Evolutionary conservation across 1,284 basidiomycete genomes (phyloP).

Genomic region (Chalciporus sp.): DNA sequence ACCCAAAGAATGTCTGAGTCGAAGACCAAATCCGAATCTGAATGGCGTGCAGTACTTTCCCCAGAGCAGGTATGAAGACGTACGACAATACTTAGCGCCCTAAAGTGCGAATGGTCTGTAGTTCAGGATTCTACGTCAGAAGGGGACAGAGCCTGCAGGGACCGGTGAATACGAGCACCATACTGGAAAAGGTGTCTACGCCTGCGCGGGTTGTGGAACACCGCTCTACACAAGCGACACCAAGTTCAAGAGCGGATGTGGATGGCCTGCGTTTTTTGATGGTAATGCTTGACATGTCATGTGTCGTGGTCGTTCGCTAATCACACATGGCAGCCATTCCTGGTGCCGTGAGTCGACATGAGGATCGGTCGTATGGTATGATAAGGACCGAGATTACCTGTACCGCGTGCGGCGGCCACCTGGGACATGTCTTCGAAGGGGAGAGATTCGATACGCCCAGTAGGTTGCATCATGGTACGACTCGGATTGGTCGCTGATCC

Average conservation of each 20-base stretch:
- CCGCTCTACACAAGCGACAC: conserved; percentile 85
- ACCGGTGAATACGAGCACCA: conserved; percentile 82
- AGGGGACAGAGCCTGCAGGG: conserved; percentile 83
- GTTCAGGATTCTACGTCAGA: conserved; percentile 86
- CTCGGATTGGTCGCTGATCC: conserved; percentile 19
- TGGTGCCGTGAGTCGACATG: conserved; percentile 80
- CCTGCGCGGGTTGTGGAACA: conserved; percentile 69
- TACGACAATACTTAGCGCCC: background rate
- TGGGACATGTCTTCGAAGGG: conserved; percentile 94
- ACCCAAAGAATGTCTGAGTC: conserved; percentile 23
- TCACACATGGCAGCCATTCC: conserved; percentile 67
- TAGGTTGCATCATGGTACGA: conserved; percentile 37
- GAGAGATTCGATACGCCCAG: conserved; percentile 80
- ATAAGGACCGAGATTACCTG: conserved; percentile 78
- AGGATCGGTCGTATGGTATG: conserved; percentile 61
- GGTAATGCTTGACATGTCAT: conserved; percentile 42
- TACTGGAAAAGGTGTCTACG: conserved; percentile 69
- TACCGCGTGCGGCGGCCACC: conserved; percentile 85
- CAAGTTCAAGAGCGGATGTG: conserved; percentile 93
- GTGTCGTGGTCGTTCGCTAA: conserved; percentile 10
- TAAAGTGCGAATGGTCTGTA: conserved; percentile 31
- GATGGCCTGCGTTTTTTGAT: conserved; percentile 98
- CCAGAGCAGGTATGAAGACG: conserved; percentile 70
- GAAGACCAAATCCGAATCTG: conserved; percentile 66
- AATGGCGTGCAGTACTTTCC: conserved; percentile 84